A percentile compares a stretch with the other conserved stretches of the same genome.
phyloP scores from a whole-genome alignment of 345 rosid genomes.

The Pelargonium nanum region DNA sequence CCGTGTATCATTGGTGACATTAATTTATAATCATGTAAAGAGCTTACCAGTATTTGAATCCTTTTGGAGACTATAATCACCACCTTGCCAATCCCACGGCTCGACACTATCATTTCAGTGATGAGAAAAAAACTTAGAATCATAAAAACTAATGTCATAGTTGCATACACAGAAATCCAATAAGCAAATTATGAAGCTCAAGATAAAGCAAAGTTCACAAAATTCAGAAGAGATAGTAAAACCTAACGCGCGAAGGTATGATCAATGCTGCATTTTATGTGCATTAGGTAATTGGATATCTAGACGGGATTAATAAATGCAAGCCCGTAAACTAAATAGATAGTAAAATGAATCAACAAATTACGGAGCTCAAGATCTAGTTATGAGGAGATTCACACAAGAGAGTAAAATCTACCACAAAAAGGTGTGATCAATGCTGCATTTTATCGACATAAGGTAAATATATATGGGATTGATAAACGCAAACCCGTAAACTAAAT shows the following conservation, averaged over 20 bases:
- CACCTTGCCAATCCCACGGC: conserved; percentile 32
- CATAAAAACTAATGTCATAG: neutral
- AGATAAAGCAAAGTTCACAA: neutral
- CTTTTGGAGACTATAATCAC: conserved; percentile 23
- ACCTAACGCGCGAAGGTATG: no score
- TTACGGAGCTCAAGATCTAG: neutral
- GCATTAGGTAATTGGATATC: neutral
- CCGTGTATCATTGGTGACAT: no score
- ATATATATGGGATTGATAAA: neutral
- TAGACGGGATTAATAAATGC: neutral
- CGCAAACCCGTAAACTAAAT: neutral
- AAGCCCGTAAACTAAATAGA: neutral
- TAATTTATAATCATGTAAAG: neutral
- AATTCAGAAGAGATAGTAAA: no score
- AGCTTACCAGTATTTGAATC: conserved; percentile 30
- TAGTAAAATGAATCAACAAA: no score
- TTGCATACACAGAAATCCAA: neutral
- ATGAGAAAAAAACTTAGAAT: conserved; percentile 1
- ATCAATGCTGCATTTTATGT: neutral
- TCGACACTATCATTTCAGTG: conserved; percentile 19
- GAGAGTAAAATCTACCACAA: no score
- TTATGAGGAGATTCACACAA: no score
- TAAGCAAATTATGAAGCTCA: neutral
- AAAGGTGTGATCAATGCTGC: neutral
- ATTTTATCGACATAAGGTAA: neutral